Evolutionary conservation across 768 basidiomycete genomes (phyloP).

Genomic region (Lentinus brumalis): DNA sequence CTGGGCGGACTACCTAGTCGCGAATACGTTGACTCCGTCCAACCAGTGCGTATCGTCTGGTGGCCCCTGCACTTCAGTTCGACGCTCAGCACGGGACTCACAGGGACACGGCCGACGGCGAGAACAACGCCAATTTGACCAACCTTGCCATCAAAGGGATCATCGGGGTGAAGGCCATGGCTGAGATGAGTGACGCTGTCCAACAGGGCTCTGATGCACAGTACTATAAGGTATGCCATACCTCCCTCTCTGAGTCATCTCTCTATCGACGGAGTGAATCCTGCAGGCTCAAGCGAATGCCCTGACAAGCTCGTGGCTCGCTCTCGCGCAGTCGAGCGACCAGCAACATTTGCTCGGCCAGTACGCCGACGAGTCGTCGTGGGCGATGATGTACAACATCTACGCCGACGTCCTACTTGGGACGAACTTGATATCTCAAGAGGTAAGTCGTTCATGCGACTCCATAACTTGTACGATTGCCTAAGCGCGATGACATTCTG

Average conservation of each 20-base stretch:
- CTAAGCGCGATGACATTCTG: background rate
- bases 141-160: constrained; percentile 28
- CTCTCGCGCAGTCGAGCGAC: constrained; percentile 6
- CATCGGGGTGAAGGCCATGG: constrained; percentile 27
- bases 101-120: constrained; percentile 16
- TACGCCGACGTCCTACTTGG: constrained; percentile 18
- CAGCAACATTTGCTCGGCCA: constrained; percentile 7
- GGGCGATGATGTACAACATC: constrained; percentile 21
- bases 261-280: background rate
- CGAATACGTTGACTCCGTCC: constrained; percentile 12
- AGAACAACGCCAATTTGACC: constrained; percentile 21
- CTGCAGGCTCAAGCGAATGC: constrained; percentile 13
- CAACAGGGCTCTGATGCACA: constrained; percentile 13
- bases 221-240: constrained; percentile 17
- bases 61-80: no score
- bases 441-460: background rate
- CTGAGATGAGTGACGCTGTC: constrained; percentile 20
- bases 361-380: constrained; percentile 13
- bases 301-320: constrained; percentile 10
- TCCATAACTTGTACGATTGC: background rate
- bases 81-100: no score
- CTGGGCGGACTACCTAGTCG: constrained; percentile 25
- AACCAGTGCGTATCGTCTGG: constrained; percentile 2
- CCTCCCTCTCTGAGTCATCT: no score
- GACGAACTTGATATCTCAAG: constrained; percentile 4